Base-by-base conservation (phyloP, 305 asterid genomes). In the Withania somnifera region DNA sequence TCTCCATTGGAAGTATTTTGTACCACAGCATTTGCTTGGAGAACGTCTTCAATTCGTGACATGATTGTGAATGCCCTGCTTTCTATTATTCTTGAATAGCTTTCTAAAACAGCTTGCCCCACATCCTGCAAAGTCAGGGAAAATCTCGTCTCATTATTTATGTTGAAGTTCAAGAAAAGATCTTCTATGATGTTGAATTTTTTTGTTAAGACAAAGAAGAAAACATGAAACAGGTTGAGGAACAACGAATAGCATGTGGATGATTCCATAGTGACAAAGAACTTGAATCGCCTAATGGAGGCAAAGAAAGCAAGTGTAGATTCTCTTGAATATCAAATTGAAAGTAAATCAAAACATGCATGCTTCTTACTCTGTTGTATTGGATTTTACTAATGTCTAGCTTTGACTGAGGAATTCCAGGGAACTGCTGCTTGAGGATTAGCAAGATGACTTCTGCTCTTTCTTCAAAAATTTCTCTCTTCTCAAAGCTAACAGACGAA, bases 41-140 rank as follows among this genome's bases (percentile, higher is more conserved):
- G 88, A 24, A 96, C 97, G 6, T 96, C 99, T 38, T 93, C 97
- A 66, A 96, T 90, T 84, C 95, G 86, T 69, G 99, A 91, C 82
- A 94, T 78, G 63, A 96, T 93, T 7, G 93, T 92, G 83, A 85
- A 91, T 26, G 98, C 99, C 81, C 92, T 79, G 85, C 98, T 96
- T 78, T 96, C 99, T 30, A 96, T 90, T 71, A 93, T 91, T 87
- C 99, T 91, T 50, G 99, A 96, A 71, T 96, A 96, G 92, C 99
- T 96, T 83, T 96, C 99, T 9, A 94, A 85, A 56, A 96, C 83
- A 4, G 99, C 97, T 1, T 91, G 98, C 47, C 99, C 99, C 71
- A 96, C 97, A 80, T 96, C 98, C 98, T 96, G 89, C 66, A 83
- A 85, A 52, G 82, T 82, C 34, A 80, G 40, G 11, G 80, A 82